Evolutionary conservation across 306 rosid genomes (phyloP).

Genomic region (Prunus kanzakura): DNA sequence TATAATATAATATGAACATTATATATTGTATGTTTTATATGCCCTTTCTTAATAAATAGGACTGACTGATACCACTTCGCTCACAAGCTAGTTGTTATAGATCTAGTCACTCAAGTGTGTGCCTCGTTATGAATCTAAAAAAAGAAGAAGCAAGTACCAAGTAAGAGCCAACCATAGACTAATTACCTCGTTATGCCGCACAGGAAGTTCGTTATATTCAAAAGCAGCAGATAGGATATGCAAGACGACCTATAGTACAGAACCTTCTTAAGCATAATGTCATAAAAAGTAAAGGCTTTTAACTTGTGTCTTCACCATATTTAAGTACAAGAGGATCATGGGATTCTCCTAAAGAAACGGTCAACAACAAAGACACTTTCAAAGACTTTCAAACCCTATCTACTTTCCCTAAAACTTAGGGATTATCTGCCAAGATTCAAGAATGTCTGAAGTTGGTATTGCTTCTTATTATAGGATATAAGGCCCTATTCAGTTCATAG

Average conservation of each 20-base stretch:
- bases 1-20: too few species aligned
- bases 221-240: conserved; percentile 87
- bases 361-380: too few species aligned
- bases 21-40: not conserved
- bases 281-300: not conserved
- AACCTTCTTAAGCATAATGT: conserved; percentile 2
- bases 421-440: too few species aligned
- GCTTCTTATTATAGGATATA: conserved; percentile 22
- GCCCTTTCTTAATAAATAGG: not conserved
- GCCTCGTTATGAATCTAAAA: not conserved
- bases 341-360: too few species aligned
- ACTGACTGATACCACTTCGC: not conserved
- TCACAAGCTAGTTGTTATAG: not conserved
- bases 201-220: conserved; percentile 94
- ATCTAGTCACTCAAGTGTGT: not conserved
- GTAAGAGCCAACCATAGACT: not conserved
- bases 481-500: conserved; percentile 14
- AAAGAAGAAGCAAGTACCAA: too few species aligned
- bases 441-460: conserved; percentile 10
- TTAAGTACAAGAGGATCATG: too few species aligned
- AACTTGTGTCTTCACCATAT: too few species aligned
- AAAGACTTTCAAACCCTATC: too few species aligned
- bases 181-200: conserved; percentile 92
- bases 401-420: too few species aligned
- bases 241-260: conserved; percentile 66